phyloP scores from a whole-genome alignment of 83 land plant genomes.

The Picea abies region DNA sequence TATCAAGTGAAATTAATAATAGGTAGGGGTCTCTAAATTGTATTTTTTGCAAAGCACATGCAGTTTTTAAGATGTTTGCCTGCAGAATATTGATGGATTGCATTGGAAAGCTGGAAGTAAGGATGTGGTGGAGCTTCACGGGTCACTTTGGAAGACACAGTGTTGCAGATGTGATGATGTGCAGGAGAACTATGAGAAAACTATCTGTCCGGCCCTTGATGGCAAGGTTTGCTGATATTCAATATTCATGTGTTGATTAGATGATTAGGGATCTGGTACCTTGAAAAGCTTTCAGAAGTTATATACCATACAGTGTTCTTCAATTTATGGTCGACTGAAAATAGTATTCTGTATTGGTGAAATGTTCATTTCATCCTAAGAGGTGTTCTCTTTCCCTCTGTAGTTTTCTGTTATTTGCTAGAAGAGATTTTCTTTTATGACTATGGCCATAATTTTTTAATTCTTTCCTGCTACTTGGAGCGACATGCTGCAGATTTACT shows the following conservation, averaged over 20 bases:
- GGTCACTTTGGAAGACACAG: constrained; percentile 61
- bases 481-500: not conserved
- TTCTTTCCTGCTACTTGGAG: not conserved
- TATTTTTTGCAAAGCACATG: not conserved
- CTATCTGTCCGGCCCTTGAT: constrained; percentile 58
- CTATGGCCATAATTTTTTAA: not conserved
- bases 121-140: constrained; percentile 53
- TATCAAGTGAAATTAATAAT: not conserved
- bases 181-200: constrained; percentile 40
- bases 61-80: not conserved
- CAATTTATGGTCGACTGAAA: not conserved
- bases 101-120: constrained; percentile 47
- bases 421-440: not conserved
- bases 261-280: not conserved
- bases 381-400: not conserved
- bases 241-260: not conserved
- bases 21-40: not conserved
- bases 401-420: not conserved
- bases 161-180: constrained; percentile 44
- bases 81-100: constrained; percentile 56
- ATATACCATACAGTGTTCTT: not conserved
- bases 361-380: not conserved
- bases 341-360: not conserved
- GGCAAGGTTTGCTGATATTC: constrained; percentile 35
- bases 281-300: not conserved